Evolutionary conservation across 1,284 basidiomycete genomes (phyloP).

Genomic region (Dichomitus squalens): DNA sequence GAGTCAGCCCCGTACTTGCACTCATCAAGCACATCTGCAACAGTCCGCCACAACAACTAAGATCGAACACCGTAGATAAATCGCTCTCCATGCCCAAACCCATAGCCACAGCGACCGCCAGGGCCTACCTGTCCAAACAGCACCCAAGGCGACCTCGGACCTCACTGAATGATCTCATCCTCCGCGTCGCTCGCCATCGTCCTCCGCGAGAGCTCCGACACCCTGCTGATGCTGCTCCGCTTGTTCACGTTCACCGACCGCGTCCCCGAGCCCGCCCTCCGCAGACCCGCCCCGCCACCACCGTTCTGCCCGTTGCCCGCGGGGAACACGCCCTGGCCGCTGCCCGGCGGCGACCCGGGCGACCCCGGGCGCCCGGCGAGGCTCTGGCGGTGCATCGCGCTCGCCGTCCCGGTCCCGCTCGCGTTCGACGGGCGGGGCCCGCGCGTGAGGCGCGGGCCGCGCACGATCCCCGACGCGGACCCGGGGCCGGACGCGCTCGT

Average conservation of each 20-base stretch:
- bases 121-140: neutral
- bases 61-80: neutral
- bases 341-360: conserved; percentile 29
- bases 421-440: conserved; percentile 52
- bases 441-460: conserved; percentile 55
- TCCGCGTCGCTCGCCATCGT: conserved; percentile 83
- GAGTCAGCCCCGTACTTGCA: neutral
- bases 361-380: conserved; percentile 28
- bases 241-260: conserved; percentile 32
- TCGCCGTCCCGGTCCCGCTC: conserved; percentile 39
- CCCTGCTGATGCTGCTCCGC: conserved; percentile 44
- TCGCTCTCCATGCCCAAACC: neutral
- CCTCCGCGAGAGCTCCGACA: conserved; percentile 65
- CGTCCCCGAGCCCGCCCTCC: conserved; percentile 30
- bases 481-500: conserved; percentile 39
- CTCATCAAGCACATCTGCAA: neutral
- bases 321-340: conserved; percentile 15
- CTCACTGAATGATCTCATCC: conserved; percentile 57
- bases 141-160: neutral
- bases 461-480: conserved; percentile 48
- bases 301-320: conserved; percentile 7
- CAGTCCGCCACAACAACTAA: neutral
- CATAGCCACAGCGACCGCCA: neutral
- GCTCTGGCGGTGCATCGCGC: conserved; percentile 53
- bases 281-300: conserved; percentile 20